These are phyloP conservation scores for Russula compacta DNA, from an alignment of 768 basidiomycete species.

Conservation along the genomic window DNA sequence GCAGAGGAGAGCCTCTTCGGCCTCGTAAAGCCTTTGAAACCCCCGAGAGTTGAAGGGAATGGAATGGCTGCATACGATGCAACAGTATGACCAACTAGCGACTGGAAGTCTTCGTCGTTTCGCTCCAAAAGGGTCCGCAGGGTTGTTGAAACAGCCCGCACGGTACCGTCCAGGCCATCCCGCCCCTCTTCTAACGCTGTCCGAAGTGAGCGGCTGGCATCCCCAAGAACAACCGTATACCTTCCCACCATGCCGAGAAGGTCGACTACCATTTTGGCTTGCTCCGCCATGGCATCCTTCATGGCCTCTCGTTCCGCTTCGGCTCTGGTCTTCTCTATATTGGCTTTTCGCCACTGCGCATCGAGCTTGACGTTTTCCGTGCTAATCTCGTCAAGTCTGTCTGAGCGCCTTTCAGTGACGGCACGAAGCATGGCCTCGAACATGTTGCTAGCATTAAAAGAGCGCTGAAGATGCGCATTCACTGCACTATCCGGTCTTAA, in stretches of 20 bases:
- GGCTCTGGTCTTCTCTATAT: conserved; percentile 61
- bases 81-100: conserved; percentile 58
- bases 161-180: conserved; percentile 32
- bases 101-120: conserved; percentile 62
- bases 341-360: conserved; percentile 51
- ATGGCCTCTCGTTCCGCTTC: conserved; percentile 58
- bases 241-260: conserved; percentile 77
- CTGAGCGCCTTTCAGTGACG: conserved; percentile 68
- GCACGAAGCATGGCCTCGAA: conserved; percentile 84
- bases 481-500: conserved; percentile 51
- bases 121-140: conserved; percentile 49
- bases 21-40: conserved; percentile 42
- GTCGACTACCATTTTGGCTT: conserved; percentile 57
- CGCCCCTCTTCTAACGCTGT: conserved; percentile 31
- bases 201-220: conserved; percentile 39
- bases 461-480: conserved; percentile 50
- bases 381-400: conserved; percentile 64
- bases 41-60: conserved; percentile 30
- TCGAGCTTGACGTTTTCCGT: conserved; percentile 66
- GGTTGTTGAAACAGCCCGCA: conserved; percentile 41
- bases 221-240: conserved; percentile 63
- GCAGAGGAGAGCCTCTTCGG: conserved; percentile 42
- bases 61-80: conserved; percentile 43
- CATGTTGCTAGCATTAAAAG: conserved; percentile 68
- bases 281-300: conserved; percentile 49